Percentiles rank a stretch among this genome's conserved stretches.
Conservation (phyloP, 1,284 basidiomycete species). For the Pseudozyma sp. region DNA sequence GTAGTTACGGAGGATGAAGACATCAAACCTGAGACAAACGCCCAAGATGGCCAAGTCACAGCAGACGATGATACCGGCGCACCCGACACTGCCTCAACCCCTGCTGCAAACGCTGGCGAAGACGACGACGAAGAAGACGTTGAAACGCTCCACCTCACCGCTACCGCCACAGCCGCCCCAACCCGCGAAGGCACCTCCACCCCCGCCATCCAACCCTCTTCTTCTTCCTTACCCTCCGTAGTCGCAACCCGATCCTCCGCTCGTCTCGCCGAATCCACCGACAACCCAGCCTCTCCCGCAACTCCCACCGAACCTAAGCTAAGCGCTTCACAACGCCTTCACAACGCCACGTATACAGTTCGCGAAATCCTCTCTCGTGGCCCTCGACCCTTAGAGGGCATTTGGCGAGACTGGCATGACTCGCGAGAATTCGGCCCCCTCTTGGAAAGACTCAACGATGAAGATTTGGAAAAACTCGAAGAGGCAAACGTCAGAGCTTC, state of each 20-base stretch:
- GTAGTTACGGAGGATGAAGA: slow-evolving; percentile 4
- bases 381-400: slow-evolving; percentile 83
- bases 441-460: slow-evolving; percentile 84
- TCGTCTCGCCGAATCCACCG: slow-evolving; percentile 14
- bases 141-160: slow-evolving; percentile 49
- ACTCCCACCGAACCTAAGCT: slow-evolving; percentile 11
- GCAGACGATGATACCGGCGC: background rate
- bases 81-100: slow-evolving; percentile 1
- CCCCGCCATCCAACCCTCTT: slow-evolving; percentile 27
- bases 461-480: slow-evolving; percentile 81
- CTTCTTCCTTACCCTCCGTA: background rate
- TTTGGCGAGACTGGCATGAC: slow-evolving; percentile 96
- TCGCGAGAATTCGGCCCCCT: slow-evolving; percentile 90
- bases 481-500: slow-evolving; percentile 56
- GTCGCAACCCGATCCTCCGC: slow-evolving; percentile 37
- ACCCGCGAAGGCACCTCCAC: slow-evolving; percentile 46
- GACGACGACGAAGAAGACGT: slow-evolving; percentile 51
- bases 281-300: background rate
- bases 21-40: background rate
- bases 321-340: slow-evolving; percentile 29
- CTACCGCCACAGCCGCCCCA: slow-evolving; percentile 38
- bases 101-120: slow-evolving; percentile 2
- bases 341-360: slow-evolving; percentile 47
- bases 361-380: slow-evolving; percentile 71
- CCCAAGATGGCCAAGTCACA: background rate